A percentile compares a stretch with the other conserved stretches of the same genome.
Conservation (phyloP, 495 filamentous ascomycete species). For the Podospora conica region DNA sequence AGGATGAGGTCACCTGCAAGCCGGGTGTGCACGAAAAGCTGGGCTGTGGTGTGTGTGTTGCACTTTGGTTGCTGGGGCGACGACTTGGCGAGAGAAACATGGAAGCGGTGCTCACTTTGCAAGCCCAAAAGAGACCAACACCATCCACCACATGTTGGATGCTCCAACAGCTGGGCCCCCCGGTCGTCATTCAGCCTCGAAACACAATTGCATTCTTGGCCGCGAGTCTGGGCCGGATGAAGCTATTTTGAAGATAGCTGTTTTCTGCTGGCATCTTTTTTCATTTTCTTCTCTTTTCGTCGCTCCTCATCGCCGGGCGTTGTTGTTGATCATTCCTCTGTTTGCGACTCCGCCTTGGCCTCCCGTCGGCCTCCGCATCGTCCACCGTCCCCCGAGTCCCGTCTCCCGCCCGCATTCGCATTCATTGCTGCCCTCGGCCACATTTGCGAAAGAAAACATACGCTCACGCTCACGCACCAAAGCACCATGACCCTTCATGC, state of each 20-base stretch:
- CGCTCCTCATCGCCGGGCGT: background rate
- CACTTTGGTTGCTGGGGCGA: background rate
- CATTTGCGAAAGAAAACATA: conserved; percentile 1
- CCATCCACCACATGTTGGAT: background rate
- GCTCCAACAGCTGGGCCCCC: background rate
- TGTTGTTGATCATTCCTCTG: background rate
- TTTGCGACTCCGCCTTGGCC: too few relatives aligned
- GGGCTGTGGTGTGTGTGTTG: background rate
- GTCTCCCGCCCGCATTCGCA: background rate
- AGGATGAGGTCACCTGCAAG: conserved; percentile 11
- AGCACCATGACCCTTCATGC: conserved; percentile 1
- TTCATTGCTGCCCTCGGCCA: background rate
- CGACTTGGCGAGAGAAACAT: background rate
- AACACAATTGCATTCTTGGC: background rate
- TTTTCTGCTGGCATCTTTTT: background rate
- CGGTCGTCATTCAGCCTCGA: background rate
- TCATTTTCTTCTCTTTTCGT: background rate
- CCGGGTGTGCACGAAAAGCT: background rate
- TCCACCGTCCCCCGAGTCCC: background rate
- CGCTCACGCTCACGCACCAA: conserved; percentile 5
- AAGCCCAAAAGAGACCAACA: background rate
- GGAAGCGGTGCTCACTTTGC: background rate
- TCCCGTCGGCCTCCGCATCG: too few relatives aligned
- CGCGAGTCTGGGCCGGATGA: background rate
- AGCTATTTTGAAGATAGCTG: background rate